Conservation (phyloP, 176 grass and related monocot species). For the Thalia dealbata region DNA sequence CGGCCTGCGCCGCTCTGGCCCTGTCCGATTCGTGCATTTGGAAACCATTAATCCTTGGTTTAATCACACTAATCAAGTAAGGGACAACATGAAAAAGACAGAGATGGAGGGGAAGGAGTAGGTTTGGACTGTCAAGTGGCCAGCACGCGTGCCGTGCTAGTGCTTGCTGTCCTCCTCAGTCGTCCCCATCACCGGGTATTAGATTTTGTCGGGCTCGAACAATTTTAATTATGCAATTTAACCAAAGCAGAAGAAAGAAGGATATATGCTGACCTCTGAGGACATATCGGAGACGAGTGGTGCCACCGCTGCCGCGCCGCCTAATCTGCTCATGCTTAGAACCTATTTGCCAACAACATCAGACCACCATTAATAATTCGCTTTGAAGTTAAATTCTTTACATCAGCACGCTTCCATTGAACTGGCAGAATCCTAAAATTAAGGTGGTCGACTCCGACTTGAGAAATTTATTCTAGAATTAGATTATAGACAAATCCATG, state of each 20-base stretch:
- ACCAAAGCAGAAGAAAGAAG: not conserved
- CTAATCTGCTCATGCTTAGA: conserved; percentile 90
- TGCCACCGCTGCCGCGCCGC: conserved; percentile 56
- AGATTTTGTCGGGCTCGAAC: not conserved
- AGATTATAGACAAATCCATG: not conserved
- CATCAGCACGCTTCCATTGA: not conserved
- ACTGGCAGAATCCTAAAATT: no score
- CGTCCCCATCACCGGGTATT: not conserved
- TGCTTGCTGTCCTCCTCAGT: conserved; percentile 13
- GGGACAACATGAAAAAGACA: not conserved
- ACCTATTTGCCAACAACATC: conserved; percentile 31
- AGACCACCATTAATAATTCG: not conserved
- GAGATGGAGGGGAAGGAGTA: not conserved
- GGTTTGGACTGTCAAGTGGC: conserved; percentile 13
- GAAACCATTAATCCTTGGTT: not conserved
- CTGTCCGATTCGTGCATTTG: not conserved
- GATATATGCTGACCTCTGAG: conserved; percentile 44
- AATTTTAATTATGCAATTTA: not conserved
- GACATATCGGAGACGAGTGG: conserved; percentile 53
- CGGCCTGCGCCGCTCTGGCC: not conserved
- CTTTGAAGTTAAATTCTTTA: not conserved
- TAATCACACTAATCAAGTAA: not conserved
- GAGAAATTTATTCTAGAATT: no score
- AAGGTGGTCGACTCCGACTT: no score
- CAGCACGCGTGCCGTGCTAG: conserved; percentile 27